These are phyloP conservation scores for Metarhizium brunneum DNA, from an alignment of 2,329 filamentous ascomycete genomes.

Conservation along the genomic window DNA sequence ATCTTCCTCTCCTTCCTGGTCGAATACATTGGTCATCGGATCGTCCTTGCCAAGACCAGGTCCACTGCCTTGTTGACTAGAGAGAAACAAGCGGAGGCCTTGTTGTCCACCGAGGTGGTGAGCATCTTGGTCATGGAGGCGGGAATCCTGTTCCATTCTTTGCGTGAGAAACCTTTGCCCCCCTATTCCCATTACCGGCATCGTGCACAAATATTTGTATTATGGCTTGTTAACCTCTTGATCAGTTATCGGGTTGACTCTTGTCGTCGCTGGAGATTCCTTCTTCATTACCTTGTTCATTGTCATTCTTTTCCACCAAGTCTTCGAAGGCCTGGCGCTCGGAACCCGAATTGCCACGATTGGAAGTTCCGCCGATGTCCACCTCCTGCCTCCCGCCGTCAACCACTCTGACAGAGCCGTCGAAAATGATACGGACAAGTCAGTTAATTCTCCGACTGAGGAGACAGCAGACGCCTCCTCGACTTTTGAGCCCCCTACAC, in stretches of 20 bases:
- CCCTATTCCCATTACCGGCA: neutral
- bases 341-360: conserved; percentile 61
- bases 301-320: conserved; percentile 70
- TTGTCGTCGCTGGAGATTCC: conserved; percentile 49
- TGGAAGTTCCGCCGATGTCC: conserved; percentile 18
- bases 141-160: conserved; percentile 67
- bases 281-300: conserved; percentile 49
- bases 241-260: conserved; percentile 52
- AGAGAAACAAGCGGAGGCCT: conserved; percentile 15
- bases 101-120: conserved; percentile 38
- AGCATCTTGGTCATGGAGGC: conserved; percentile 62
- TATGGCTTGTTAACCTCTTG: neutral
- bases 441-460: conserved; percentile 10
- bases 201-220: neutral
- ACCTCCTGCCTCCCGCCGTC: conserved; percentile 12
- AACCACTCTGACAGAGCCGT: conserved; percentile 5
- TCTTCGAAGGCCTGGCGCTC: conserved; percentile 69
- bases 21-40: conserved; percentile 56
- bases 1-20: conserved; percentile 64
- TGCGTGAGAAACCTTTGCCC: conserved; percentile 35
- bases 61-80: conserved; percentile 15
- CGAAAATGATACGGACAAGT: conserved; percentile 18
- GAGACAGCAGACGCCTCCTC: conserved; percentile 10
- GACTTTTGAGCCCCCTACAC: conserved; percentile 9
- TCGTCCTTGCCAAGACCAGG: conserved; percentile 33